Evolutionary conservation across 2,329 filamentous ascomycete species (phyloP).

Genomic region (Fusarium pseudocircinatum): DNA sequence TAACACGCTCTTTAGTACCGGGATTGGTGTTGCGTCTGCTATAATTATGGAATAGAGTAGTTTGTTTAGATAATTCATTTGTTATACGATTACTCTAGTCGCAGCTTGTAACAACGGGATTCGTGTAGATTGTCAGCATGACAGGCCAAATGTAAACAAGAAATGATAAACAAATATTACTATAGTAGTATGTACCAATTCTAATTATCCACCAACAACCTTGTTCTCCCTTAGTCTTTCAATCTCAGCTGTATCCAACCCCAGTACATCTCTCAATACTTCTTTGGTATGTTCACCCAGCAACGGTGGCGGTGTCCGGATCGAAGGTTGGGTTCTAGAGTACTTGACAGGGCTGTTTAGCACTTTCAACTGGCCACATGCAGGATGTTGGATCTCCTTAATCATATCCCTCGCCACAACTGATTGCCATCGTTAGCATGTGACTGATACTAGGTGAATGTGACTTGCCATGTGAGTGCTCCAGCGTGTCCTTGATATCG

Average conservation of each 20-base stretch:
- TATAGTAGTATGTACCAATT: fast-evolving
- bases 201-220: background rate
- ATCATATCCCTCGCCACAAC: conserved; percentile 81
- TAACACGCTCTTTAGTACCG: fast-evolving
- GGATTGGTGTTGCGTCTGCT: background rate
- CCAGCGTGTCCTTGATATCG: conserved; percentile 83
- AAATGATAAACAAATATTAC: fast-evolving
- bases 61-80: fast-evolving
- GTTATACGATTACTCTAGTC: fast-evolving
- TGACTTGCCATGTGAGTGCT: conserved; percentile 77
- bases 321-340: conserved; percentile 78
- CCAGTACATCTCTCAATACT: conserved; percentile 58
- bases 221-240: background rate
- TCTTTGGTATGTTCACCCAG: conserved; percentile 88
- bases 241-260: fast-evolving
- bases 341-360: conserved; percentile 95
- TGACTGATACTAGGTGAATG: fast-evolving
- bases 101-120: background rate
- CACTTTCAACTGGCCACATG: conserved; percentile 84
- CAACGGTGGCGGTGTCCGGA: conserved; percentile 81
- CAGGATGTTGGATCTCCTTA: conserved; percentile 80
- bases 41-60: background rate
- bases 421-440: fast-evolving
- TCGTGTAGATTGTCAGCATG: too few species aligned
- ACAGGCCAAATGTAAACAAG: fast-evolving